Base-by-base conservation (phyloP, 345 rosid species). In the Gossypium stocksii region DNA sequence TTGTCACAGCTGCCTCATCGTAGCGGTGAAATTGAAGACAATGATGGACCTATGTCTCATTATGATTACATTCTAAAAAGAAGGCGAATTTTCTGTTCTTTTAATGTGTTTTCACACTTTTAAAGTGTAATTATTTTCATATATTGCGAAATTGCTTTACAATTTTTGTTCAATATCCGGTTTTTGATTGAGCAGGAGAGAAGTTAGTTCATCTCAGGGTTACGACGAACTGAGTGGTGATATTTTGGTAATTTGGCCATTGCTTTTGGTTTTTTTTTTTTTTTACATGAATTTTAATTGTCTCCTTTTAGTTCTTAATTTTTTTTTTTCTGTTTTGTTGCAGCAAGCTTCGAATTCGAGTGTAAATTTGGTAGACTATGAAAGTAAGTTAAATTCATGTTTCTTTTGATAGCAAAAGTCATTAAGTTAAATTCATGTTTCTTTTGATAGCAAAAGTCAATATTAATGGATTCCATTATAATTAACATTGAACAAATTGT, bases 41-140 rank as follows among this genome's bases (percentile, higher is more conserved):
- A 74, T 3, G 88, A 82, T 54, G 85, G 85, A 46, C 91, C 89
- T 0, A 83, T 88, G 89, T 84, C 92, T 57, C 91, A 90, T 73
- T 85, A 79, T 44, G 95, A 86, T 79, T 90, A 88, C 75, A 77
- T 90, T 22, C 68, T 61, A 20, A 88, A 80, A 81, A 79, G 81
- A 79, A 86, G 95, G 95, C 57, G 72, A 68, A 16, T 3, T 22
- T 20, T 59, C 13, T 9, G 3, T 20, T 59, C 34, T 45, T 53
- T 78, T 12, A 12, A 16, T 53, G 20, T 6, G n/a, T 53, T 84
- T 14, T 45, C 58, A 46, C 12, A n/a, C 41, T 74, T 75, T 56
- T 25, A 38, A 2, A 44, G 12, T 20, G n/a, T 71, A 54, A 25
- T 62, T 12, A 0, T 41, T 15, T 59, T 78, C 22, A 57, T 67